phyloP scores from a whole-genome alignment of 2,329 filamentous ascomycete species.

The Nigrospora oryzae region DNA sequence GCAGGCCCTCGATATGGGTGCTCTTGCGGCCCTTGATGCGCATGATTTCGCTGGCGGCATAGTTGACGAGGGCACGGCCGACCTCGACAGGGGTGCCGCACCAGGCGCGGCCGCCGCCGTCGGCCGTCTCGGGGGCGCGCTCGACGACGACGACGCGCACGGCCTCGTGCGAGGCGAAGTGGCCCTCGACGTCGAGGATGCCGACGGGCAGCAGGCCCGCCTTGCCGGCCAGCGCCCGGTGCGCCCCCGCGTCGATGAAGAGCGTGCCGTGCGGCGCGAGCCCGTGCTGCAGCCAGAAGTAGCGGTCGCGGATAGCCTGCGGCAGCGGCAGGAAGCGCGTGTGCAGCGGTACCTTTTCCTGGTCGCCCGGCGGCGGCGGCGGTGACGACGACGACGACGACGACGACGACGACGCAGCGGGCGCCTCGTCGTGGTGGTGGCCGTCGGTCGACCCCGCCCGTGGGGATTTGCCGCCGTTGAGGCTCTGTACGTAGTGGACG shows the following conservation, averaged over 20 bases:
- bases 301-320: constrained; percentile 81
- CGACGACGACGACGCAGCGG: constrained; percentile 34
- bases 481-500: constrained; percentile 67
- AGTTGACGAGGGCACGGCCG: constrained; percentile 85
- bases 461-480: constrained; percentile 29
- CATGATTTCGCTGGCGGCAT: constrained; percentile 74
- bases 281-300: constrained; percentile 95
- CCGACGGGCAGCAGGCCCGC: constrained; percentile 84
- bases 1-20: constrained; percentile 65
- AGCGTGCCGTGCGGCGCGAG: constrained; percentile 82
- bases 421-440: constrained; percentile 26
- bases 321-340: constrained; percentile 84
- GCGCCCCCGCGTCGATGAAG: constrained; percentile 88
- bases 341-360: constrained; percentile 59
- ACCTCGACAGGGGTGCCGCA: constrained; percentile 58
- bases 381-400: too few species aligned
- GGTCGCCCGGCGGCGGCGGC: constrained; percentile 25
- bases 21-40: constrained; percentile 81
- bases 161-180: constrained; percentile 86
- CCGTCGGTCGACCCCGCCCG: constrained; percentile 14
- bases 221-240: constrained; percentile 71
- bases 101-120: constrained; percentile 34
- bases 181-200: constrained; percentile 81
- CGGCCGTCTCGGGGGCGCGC: constrained; percentile 27
- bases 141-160: constrained; percentile 79